These are phyloP conservation scores for Nitzschia inconspicua DNA, from an alignment of 108 stramenopile genomes.

Conservation along the genomic window DNA sequence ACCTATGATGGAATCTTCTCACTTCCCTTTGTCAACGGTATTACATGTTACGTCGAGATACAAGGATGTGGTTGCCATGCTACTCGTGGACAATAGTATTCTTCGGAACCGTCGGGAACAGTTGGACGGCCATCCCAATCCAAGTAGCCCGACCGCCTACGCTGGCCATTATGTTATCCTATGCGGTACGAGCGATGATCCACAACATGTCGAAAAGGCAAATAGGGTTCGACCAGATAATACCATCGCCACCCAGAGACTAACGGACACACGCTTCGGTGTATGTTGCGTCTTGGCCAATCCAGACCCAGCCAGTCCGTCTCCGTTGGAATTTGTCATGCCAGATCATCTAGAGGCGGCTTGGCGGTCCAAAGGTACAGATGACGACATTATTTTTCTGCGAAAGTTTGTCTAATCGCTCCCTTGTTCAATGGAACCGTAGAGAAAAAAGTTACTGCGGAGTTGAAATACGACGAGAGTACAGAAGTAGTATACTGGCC, in stretches of 20 bases:
- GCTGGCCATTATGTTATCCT: slow-evolving; percentile 73
- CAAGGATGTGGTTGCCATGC: no score
- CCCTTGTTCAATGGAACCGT: no score
- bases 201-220: slow-evolving; percentile 18
- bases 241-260: neutral
- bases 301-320: neutral
- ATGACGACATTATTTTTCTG: slow-evolving; percentile 74
- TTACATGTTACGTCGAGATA: no score
- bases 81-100: slow-evolving; percentile 60
- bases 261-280: neutral
- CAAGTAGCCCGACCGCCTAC: slow-evolving; percentile 14
- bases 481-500: no score
- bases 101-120: slow-evolving; percentile 14
- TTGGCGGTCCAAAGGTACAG: slow-evolving; percentile 73
- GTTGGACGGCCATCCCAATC: neutral
- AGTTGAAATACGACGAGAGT: no score
- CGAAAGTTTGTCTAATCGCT: no score
- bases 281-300: slow-evolving; percentile 23
- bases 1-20: neutral
- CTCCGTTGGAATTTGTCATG: slow-evolving; percentile 24
- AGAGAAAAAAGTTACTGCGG: no score
- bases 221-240: neutral
- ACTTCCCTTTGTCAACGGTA: slow-evolving; percentile 37
- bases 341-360: slow-evolving; percentile 51
- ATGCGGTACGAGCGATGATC: slow-evolving; percentile 49